Evolutionary conservation across 305 asterid genomes (phyloP).

Genomic region (Fraxinus ornus): DNA sequence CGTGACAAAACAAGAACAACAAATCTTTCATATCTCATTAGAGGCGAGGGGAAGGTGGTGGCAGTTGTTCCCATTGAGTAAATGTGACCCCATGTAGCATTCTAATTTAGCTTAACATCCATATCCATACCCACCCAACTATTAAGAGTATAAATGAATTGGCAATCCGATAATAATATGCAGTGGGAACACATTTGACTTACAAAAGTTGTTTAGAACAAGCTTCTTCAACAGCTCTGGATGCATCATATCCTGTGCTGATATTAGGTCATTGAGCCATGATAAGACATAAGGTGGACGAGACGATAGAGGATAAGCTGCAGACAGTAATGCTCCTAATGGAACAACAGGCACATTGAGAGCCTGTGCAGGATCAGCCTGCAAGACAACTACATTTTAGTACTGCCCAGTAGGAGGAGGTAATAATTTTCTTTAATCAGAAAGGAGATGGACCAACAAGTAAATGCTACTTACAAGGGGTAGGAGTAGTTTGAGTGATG

Average conservation of each 20-base stretch:
- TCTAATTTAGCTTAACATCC: not conserved
- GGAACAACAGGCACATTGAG: constrained; percentile 91
- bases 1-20: not conserved
- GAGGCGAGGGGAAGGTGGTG: not conserved
- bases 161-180: not conserved
- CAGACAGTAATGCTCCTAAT: constrained; percentile 80
- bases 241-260: constrained; percentile 94
- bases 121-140: not conserved
- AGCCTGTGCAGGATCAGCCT: constrained; percentile 97
- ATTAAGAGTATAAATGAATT: not conserved
- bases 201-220: constrained; percentile 80
- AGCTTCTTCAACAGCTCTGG: constrained; percentile 88
- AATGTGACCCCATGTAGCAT: not conserved
- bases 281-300: constrained; percentile 82
- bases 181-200: constrained; percentile 27
- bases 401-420: constrained; percentile 1
- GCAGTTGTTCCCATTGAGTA: not conserved
- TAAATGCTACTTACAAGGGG: constrained; percentile 69
- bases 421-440: constrained; percentile 19
- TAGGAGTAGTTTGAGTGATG: constrained; percentile 66
- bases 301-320: constrained; percentile 88
- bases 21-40: not conserved
- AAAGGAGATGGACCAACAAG: constrained; percentile 9
- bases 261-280: constrained; percentile 80
- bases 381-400: constrained; percentile 29